These are phyloP conservation scores for Fraxinus americana DNA, from an alignment of 257 asterid genomes.

Conservation along the genomic window DNA sequence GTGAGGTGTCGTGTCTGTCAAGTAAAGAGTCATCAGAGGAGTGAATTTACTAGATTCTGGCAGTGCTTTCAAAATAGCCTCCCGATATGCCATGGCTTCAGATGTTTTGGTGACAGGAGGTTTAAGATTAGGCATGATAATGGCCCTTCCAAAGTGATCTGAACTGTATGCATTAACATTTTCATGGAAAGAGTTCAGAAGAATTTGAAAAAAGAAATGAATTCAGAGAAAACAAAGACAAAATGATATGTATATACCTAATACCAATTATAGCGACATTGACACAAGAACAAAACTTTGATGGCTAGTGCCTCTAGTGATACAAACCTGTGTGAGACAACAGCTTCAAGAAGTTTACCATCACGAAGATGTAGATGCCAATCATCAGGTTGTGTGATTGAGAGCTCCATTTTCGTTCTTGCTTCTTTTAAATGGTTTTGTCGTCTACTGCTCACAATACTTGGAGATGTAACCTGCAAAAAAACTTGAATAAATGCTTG, in stretches of 20 bases:
- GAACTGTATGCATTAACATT: slow-evolving; percentile 49
- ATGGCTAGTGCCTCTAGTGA: background rate
- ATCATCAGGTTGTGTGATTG: slow-evolving; percentile 87
- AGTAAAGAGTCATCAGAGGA: slow-evolving; percentile 96
- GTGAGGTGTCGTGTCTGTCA: slow-evolving; percentile 78
- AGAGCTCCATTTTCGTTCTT: slow-evolving; percentile 61
- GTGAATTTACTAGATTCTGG: slow-evolving; percentile 62
- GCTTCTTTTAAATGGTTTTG: slow-evolving; percentile 34
- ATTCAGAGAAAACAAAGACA: background rate
- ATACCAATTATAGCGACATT: background rate
- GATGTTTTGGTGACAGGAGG: slow-evolving; percentile 91
- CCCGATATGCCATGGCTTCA: slow-evolving; percentile 73
- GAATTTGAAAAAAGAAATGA: slow-evolving; percentile 13
- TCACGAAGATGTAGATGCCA: slow-evolving; percentile 99
- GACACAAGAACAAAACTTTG: background rate
- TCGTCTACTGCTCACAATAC: slow-evolving; percentile 33
- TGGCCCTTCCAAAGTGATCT: slow-evolving; percentile 82
- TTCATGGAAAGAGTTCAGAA: slow-evolving; percentile 10
- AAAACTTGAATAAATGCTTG: background rate
- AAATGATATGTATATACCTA: background rate
- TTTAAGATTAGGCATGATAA: slow-evolving; percentile 89
- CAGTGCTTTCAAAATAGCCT: slow-evolving; percentile 66
- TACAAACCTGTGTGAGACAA: slow-evolving; percentile 73
- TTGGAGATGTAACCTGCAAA: slow-evolving; percentile 39
- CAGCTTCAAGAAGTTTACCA: slow-evolving; percentile 80